Conservation (phyloP, 768 basidiomycete genomes). For the Chalciporus sphaerocephalus region DNA sequence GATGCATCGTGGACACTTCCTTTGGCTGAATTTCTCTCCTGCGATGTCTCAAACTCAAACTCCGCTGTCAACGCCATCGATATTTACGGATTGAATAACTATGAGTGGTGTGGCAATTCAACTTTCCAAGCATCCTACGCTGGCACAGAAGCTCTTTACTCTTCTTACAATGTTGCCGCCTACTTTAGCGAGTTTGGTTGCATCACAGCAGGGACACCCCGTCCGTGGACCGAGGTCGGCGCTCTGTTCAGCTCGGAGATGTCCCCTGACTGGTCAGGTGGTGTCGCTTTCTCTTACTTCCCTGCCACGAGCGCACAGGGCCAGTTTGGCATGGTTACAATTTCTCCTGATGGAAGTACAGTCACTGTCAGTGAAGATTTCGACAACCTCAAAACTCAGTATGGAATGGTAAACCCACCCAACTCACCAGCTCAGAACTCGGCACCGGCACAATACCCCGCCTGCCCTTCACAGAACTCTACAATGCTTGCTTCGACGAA, state of each 20-base stretch:
- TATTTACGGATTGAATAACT: constrained; percentile 83
- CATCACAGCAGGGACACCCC: constrained; percentile 48
- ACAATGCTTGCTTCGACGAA: constrained; percentile 60
- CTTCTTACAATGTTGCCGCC: constrained; percentile 69
- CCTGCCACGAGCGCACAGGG: constrained; percentile 68
- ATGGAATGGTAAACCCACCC: constrained; percentile 50
- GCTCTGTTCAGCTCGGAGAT: constrained; percentile 71
- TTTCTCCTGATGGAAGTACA: constrained; percentile 59
- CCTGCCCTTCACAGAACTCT: constrained; percentile 62
- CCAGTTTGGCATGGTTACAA: constrained; percentile 81
- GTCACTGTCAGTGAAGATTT: constrained; percentile 72
- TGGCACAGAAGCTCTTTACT: constrained; percentile 48
- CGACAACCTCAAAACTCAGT: constrained; percentile 57
- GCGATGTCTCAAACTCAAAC: constrained; percentile 53
- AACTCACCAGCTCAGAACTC: constrained; percentile 57
- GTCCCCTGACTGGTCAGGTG: constrained; percentile 82
- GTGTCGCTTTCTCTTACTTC: constrained; percentile 88
- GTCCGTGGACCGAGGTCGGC: constrained; percentile 76
- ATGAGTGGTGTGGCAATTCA: constrained; percentile 78
- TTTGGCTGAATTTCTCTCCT: constrained; percentile 76
- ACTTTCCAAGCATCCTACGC: constrained; percentile 56
- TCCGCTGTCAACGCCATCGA: constrained; percentile 68
- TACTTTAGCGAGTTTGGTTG: constrained; percentile 92
- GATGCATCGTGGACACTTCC: constrained; percentile 54
- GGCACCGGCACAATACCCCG: constrained; percentile 45